Conservation (phyloP, 139 green algal species). For the Chlorokybus atmophyticus region DNA sequence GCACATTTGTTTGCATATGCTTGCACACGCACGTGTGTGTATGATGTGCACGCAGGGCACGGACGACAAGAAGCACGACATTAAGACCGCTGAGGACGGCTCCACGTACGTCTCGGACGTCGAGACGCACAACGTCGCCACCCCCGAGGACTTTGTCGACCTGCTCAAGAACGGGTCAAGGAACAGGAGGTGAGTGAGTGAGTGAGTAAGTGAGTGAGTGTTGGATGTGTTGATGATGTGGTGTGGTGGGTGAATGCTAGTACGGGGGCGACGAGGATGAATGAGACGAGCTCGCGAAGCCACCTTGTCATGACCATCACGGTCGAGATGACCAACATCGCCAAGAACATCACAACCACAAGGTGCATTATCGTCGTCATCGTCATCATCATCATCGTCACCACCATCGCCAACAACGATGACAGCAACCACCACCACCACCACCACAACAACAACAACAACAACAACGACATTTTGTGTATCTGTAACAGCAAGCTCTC, state of each 20-base stretch:
- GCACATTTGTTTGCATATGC: too few species aligned
- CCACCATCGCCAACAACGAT: constrained; percentile 17
- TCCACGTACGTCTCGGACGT: constrained; percentile 4
- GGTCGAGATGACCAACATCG: constrained; percentile 15
- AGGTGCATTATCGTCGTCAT: constrained; percentile 14
- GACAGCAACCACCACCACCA: too few species aligned
- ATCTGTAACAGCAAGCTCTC: constrained; percentile 89
- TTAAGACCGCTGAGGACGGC: background rate
- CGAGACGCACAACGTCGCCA: constrained; percentile 1
- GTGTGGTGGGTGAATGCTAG: constrained; percentile 2
- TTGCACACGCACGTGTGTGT: too few species aligned
- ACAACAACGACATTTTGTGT: too few species aligned
- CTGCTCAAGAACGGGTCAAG: background rate
- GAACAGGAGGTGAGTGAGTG: background rate
- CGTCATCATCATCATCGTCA: background rate
- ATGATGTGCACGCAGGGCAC: constrained; percentile 27
- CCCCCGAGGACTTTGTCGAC: constrained; percentile 11
- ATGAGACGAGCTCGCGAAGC: constrained; percentile 9
- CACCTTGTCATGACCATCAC: constrained; percentile 20
- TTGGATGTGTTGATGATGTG: background rate
- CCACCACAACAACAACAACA: too few species aligned
- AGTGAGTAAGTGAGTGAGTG: too few species aligned
- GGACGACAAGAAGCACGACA: constrained; percentile 6
- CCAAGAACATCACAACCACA: constrained; percentile 14
- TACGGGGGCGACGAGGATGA: constrained; percentile 21